Evolutionary conservation across 305 asterid species (phyloP).

Genomic region (Fraxinus nigra): DNA sequence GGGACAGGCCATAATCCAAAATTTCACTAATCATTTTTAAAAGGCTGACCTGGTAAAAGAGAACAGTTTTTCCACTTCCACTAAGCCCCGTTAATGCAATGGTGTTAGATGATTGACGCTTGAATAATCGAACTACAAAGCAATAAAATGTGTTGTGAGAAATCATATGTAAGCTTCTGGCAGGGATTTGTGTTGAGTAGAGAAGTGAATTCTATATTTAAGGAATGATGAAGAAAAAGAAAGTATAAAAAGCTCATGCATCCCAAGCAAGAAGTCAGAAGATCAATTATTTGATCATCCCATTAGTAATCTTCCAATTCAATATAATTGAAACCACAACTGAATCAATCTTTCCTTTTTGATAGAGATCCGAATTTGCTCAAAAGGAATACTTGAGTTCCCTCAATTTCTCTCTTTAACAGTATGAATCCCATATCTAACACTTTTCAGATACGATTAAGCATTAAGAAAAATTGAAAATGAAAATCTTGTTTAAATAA

Average conservation of each 20-base stretch:
- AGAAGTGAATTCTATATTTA: background rate
- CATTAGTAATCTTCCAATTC: background rate
- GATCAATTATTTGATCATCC: background rate
- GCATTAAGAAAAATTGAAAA: background rate
- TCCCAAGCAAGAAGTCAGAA: background rate
- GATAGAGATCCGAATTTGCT: background rate
- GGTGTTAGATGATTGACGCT: slow-evolving; percentile 56
- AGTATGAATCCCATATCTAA: background rate
- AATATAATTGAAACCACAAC: background rate
- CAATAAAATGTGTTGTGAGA: background rate
- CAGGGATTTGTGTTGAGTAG: background rate
- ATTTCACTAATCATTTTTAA: background rate
- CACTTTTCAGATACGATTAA: background rate
- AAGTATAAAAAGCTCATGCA: background rate
- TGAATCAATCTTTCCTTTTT: background rate
- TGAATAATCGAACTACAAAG: slow-evolving; percentile 57
- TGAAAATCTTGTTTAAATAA: background rate
- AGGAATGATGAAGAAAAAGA: background rate
- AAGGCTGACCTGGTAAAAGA: slow-evolving; percentile 61
- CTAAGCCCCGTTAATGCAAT: slow-evolving; percentile 75
- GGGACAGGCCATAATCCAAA: slow-evolving; percentile 2
- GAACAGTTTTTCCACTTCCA: slow-evolving; percentile 82
- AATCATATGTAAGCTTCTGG: background rate
- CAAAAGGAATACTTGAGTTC: background rate
- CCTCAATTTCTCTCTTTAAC: background rate